A percentile compares a stretch with the other conserved stretches of the same genome.
phyloP scores from a whole-genome alignment of 2,329 filamentous ascomycete genomes.

The Lasiodiplodia hormozganensis region DNA sequence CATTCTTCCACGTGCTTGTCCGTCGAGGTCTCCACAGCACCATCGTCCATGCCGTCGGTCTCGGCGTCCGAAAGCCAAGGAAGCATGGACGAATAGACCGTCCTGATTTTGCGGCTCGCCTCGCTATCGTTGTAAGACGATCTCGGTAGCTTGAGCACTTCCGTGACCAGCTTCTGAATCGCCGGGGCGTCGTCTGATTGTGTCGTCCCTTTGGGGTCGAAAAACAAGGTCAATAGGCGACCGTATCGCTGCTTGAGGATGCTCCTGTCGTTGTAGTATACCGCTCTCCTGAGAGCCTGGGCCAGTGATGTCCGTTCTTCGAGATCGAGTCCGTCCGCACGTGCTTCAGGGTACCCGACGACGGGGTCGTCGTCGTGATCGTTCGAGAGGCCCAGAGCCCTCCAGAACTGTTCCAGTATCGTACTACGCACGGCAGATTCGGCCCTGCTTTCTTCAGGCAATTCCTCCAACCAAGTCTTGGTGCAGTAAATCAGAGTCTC shows the following conservation, averaged over 20 bases:
- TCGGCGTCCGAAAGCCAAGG: conserved; percentile 22
- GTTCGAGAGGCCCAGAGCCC: conserved; percentile 9
- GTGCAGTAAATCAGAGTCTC: conserved; percentile 44
- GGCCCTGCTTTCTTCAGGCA: conserved; percentile 29
- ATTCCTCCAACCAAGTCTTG: conserved; percentile 43
- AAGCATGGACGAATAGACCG: conserved; percentile 24
- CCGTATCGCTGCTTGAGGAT: conserved; percentile 44
- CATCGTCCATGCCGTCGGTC: background rate
- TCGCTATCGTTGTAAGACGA: conserved; percentile 21
- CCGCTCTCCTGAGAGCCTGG: conserved; percentile 34
- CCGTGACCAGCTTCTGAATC: conserved; percentile 17
- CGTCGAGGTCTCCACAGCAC: conserved; percentile 19
- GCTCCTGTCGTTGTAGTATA: conserved; percentile 37
- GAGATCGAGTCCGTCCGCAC: background rate
- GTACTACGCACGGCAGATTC: conserved; percentile 2
- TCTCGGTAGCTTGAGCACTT: conserved; percentile 15
- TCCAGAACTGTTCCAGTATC: conserved; percentile 19
- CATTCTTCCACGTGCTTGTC: conserved; percentile 53
- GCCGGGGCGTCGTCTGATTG: conserved; percentile 19
- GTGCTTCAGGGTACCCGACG: background rate
- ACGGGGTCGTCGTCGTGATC: background rate
- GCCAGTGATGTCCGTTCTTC: conserved; percentile 9
- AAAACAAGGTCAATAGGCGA: conserved; percentile 41
- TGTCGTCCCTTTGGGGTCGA: conserved; percentile 29
- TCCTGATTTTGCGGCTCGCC: conserved; percentile 14